These are phyloP conservation scores for Botrytis medusae DNA, from an alignment of 2,329 filamentous ascomycete species.

Conservation along the genomic window DNA sequence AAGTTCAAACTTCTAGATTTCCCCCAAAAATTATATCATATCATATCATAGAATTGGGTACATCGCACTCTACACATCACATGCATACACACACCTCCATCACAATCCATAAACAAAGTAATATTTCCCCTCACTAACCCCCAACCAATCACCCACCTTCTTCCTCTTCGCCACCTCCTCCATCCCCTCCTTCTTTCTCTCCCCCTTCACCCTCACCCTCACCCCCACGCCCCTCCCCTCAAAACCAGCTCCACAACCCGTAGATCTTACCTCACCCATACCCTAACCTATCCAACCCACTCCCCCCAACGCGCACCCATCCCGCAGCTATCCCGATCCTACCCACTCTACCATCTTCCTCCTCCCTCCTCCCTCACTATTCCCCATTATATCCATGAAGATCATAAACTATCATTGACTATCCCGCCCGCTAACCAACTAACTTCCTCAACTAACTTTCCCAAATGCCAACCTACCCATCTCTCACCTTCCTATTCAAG, in stretches of 20 bases:
- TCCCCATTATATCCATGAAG: neutral
- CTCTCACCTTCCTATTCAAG: neutral
- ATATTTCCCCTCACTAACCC: neutral
- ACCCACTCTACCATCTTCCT: neutral
- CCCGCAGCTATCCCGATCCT: no score
- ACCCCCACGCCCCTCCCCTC: neutral
- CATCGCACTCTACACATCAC: no score
- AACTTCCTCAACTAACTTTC: neutral
- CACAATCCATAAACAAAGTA: neutral
- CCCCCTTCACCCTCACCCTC: no score
- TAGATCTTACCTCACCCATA: neutral
- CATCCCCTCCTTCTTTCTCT: no score
- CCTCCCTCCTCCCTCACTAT: neutral
- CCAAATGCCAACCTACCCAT: neutral
- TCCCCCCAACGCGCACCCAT: no score
- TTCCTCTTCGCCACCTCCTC: no score
- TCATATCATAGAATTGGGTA: no score
- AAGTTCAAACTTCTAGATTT: no score
- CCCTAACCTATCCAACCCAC: no score
- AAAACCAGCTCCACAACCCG: neutral
- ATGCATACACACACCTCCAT: neutral
- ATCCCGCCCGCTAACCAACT: neutral
- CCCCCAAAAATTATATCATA: neutral
- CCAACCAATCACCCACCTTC: neutral
- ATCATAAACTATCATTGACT: neutral